A percentile compares a stretch with the other conserved stretches of the same genome.
Evolutionary conservation across 2,329 filamentous ascomycete genomes (phyloP).

Genomic region (Talaromyces sp.): DNA sequence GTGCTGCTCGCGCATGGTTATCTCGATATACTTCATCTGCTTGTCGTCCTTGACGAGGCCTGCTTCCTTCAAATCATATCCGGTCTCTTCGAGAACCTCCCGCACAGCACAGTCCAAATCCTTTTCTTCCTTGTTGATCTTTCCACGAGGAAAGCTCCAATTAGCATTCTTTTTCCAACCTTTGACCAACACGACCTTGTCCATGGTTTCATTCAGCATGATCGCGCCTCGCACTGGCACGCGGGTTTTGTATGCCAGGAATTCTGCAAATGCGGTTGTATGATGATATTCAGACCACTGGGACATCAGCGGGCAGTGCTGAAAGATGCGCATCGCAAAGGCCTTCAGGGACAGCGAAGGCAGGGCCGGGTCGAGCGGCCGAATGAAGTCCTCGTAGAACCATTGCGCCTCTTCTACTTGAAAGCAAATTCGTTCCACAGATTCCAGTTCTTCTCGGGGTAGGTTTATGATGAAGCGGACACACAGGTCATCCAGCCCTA

Average conservation of each 20-base stretch:
- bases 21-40: conserved; percentile 76
- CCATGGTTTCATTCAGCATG: conserved; percentile 89
- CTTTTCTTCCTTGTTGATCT: conserved; percentile 96
- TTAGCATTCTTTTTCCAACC: conserved; percentile 96
- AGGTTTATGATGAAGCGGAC: conserved; percentile 98
- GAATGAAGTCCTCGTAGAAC: conserved; percentile 99
- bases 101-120: conserved; percentile 90
- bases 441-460: conserved; percentile 81
- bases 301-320: conserved; percentile 85
- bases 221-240: conserved; percentile 94
- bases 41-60: conserved; percentile 69
- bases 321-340: conserved; percentile 87
- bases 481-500: conserved; percentile 94
- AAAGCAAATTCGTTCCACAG: conserved; percentile 92
- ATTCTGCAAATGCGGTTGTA: conserved; percentile 80
- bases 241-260: conserved; percentile 88
- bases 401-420: conserved; percentile 99
- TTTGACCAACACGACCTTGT: conserved; percentile 86
- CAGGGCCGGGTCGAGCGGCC: conserved; percentile 76
- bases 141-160: conserved; percentile 95
- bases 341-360: conserved; percentile 78
- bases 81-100: conserved; percentile 95
- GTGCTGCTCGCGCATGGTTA: conserved; percentile 88
- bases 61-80: conserved; percentile 72
- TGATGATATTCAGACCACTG: conserved; percentile 73